Evolutionary conservation across 176 grass and related monocot genomes (phyloP), one percentile per base, ranked within the genome.

Genomic region (Tillandsia leiboldiana): DNA sequence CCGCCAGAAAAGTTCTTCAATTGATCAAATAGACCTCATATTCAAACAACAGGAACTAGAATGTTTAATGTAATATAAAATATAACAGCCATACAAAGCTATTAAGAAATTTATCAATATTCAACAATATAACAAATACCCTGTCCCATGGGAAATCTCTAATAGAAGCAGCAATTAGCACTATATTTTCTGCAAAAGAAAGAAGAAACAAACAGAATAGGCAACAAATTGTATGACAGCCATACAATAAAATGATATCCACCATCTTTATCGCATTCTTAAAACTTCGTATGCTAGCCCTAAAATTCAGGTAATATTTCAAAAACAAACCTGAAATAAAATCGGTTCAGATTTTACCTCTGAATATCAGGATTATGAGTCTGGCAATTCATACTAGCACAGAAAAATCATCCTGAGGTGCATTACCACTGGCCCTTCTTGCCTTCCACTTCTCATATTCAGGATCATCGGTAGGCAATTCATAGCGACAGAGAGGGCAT

Each of bases 401-500:
- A 42, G 33, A 20, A 22, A 10, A 23, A 20, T 61, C 15, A 61
- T 57, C 53, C 53, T 57, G 53, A 17, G 53, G 14, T 17, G n/a
- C 53, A 57, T 15, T 17, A 57, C 53, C n/a, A 17, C 53, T 57
- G 33, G 53, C 83, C 26, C 33, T 68, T 72, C 56, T 72, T 4
- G 75, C 84, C 66, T 66, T 90, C 84, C 76, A 85, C 70, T 54
- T 87, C 81, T 96, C 91, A 69, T 87, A 87, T 14, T 87, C 78
- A 49, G 48, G 75, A 73, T 96, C 91, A 29, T 96, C 91, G 15
- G 87, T 87, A 13, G 87, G 86, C 73, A 96, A 77, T 71, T 96
- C 87, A 51, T 82, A 85, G 67, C 91, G 87, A 65, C 91, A 96
- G 15, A 96, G 84, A n/a, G 91, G 91, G 61, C 91, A 96, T 8